Base-by-base conservation (phyloP, 257 asterid genomes). In the Solanum etuberosum region DNA sequence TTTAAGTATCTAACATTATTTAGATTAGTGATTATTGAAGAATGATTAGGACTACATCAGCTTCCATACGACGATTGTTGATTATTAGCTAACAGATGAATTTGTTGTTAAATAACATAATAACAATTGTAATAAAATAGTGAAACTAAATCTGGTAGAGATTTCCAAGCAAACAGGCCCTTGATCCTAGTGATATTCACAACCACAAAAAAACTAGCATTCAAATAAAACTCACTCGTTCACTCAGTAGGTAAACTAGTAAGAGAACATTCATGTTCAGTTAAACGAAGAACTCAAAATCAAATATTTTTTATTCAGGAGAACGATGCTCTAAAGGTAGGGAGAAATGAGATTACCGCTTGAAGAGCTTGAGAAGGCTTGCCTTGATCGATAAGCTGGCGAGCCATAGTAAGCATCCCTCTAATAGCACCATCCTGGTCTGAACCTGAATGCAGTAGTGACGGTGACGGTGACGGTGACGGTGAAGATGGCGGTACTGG, bases 361-460 rank as follows among this genome's bases (percentile, higher is more conserved):
- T 97, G 98, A 68, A 97, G 96, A 59, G 99, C 98, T 87, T 97
- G 96, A 77, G 98, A 91, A 67, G 99, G 98, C 87, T 91, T 92
- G 89, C 94, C 95, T 86, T 95, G 95, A 91, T 91, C 88, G 88
- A 97, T 83, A 84, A 95, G 93, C 38, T 91, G 97, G 89, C 98
- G 98, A 87, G 99, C 97, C 91, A 86, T 88, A 2, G 92, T 10
- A n/a, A 97, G 96, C 89, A 95, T 85, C 78, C 87, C 89, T 87
- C 91, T 90, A 46, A 92, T 90, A 87, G 83, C 92, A 68, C 90
- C 94, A 87, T 87, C 48, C 12, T 90, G 92, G 77, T 88, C 93
- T 11, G 94, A 61, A 85, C 48, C 83, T 77, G 92, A 67, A 25
- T 25, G 78, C 43, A 70, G 70, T 71, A 27, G 78, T 65, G 40